These are phyloP conservation scores for Lunularia cruciata DNA, from an alignment of 225 moss, liverwort and hornwort genomes.

Conservation along the genomic window DNA sequence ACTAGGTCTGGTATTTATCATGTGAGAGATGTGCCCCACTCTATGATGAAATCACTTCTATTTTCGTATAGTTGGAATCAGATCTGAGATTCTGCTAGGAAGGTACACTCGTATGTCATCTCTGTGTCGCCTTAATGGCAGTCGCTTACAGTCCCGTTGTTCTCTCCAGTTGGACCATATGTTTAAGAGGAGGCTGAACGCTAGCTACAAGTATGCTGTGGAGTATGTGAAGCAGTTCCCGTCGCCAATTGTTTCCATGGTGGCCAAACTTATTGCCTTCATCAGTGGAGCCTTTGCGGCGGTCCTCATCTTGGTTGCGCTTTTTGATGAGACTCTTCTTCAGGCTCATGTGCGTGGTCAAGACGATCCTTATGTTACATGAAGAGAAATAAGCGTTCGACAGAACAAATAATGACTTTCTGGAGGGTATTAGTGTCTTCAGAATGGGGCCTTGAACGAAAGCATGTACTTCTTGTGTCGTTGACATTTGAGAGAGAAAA, in stretches of 20 bases:
- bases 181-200: slow-evolving; percentile 85
- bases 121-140: too few species aligned
- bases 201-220: slow-evolving; percentile 88
- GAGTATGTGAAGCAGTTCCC: slow-evolving; percentile 98
- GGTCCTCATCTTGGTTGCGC: slow-evolving; percentile 75
- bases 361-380: neutral
- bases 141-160: neutral
- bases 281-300: slow-evolving; percentile 97
- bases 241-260: slow-evolving; percentile 82
- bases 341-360: slow-evolving; percentile 66
- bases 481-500: too few species aligned
- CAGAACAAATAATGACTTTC: too few species aligned
- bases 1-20: too few species aligned
- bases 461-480: too few species aligned
- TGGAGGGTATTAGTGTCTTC: too few species aligned
- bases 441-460: neutral
- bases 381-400: too few species aligned
- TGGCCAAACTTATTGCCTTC: slow-evolving; percentile 90
- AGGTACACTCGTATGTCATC: too few species aligned
- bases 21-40: too few species aligned
- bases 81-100: too few species aligned
- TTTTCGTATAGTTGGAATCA: too few species aligned
- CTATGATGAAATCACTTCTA: too few species aligned
- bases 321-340: slow-evolving; percentile 88
- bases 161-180: slow-evolving; percentile 87